Base-by-base conservation (phyloP, 805 yeast genomes). In the Kazachstania africana region DNA sequence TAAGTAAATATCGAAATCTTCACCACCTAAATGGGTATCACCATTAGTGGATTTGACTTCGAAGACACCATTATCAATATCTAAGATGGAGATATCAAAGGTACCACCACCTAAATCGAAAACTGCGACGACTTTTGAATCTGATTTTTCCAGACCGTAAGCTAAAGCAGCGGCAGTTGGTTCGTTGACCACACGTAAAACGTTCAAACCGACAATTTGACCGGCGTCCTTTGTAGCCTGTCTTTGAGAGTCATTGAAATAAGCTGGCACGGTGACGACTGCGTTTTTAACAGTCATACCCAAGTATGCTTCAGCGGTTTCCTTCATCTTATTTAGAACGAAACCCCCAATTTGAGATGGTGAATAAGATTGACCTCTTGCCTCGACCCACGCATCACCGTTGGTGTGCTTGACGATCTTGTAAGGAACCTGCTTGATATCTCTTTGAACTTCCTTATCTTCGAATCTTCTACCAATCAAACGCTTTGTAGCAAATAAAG, bases 21-120 rank as follows among this genome's bases (percentile, higher is more conserved):
- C 88, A 53, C 93, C 93, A 55, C 93, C 93, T 54, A 80, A 67
- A 59, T 79, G 88, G 26, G 93, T 80, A 57, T 80, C 78, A 55
- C 93, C 96, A 65, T 87, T 87, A 57, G 96, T 85, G 41, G 95
- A 83, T 69, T 85, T 85, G 60, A 85, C 96, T 72, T 85, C 96
- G 53, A 85, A 85, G 46, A 85, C 96, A 72, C 96, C 96, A 58
- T 85, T 84, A 66, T 87, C 95, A 52, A 85, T 87, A 70, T 87
- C 96, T 57, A 85, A 72, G 59, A 85, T 82, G 50, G 96, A 85
- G 64, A 85, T 79, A 79, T 85, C 96, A 60, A 85, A 85, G 53
- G 96, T 85, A 76, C 96, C 96, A 63, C 96, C 96, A 76, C 96
- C 96, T 56, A 85, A 72, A 66, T 85, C 96, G 68, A 87, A 85